Percentiles rank a stretch among this genome's conserved stretches.
phyloP scores from a whole-genome alignment of 257 asterid genomes.

The Primulina tabacum region DNA sequence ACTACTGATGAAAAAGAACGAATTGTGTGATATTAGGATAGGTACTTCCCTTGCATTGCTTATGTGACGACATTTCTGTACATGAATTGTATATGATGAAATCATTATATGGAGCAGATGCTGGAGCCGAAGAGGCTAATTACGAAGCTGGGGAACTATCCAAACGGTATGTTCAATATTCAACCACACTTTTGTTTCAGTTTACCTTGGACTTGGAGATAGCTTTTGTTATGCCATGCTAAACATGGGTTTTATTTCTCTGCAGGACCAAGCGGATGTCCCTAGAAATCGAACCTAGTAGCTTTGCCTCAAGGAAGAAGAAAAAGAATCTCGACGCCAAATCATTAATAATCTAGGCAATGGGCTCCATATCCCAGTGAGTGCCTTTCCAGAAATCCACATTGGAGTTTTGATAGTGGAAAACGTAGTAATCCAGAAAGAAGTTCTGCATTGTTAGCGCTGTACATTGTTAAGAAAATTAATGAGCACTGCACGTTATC shows the following conservation, averaged over 20 bases:
- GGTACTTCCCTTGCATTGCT: background rate
- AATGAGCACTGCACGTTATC: too few relatives aligned
- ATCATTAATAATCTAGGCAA: slow-evolving; percentile 22
- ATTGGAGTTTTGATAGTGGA: background rate
- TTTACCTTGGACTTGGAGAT: slow-evolving; percentile 8
- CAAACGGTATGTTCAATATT: slow-evolving; percentile 45
- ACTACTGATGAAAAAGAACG: slow-evolving; percentile 34
- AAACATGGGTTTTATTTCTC: background rate
- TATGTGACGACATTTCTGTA: slow-evolving; percentile 20
- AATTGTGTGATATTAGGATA: slow-evolving; percentile 1
- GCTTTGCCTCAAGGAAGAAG: slow-evolving; percentile 78
- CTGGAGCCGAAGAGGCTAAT: slow-evolving; percentile 41
- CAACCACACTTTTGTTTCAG: background rate
- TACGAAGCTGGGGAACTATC: slow-evolving; percentile 57
- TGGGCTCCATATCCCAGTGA: slow-evolving; percentile 7
- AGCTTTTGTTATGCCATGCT: background rate
- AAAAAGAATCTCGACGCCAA: slow-evolving; percentile 55
- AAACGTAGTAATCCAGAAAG: slow-evolving; percentile 1
- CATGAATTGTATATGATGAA: background rate
- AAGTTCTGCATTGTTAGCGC: background rate
- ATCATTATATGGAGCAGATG: slow-evolving; percentile 29
- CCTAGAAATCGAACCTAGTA: slow-evolving; percentile 69
- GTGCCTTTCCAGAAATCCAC: background rate
- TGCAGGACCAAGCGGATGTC: slow-evolving; percentile 81
- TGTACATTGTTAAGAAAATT: too few relatives aligned